A percentile compares a stretch with the other conserved stretches of the same genome.
Evolutionary conservation across 2,329 filamentous ascomycete species (phyloP).

Genomic region (Acephala macrosclerotiorum): DNA sequence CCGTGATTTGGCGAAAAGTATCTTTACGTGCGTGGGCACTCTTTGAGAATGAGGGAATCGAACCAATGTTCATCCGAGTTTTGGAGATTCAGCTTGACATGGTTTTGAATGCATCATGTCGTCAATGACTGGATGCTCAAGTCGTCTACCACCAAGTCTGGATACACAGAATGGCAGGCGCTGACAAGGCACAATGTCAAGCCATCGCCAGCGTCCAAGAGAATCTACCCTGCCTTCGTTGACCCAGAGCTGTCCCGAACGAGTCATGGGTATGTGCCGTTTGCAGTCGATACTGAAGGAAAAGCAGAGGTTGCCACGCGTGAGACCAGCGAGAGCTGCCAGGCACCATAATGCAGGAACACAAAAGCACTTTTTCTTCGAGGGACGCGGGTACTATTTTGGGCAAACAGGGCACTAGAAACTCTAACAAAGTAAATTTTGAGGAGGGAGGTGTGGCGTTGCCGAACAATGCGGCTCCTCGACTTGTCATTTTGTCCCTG

Average conservation of each 20-base stretch:
- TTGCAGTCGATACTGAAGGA: background rate
- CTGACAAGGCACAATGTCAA: background rate
- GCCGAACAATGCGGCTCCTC: slow-evolving; percentile 24
- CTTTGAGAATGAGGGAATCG: background rate
- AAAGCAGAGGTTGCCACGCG: slow-evolving; percentile 13
- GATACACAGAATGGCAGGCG: background rate
- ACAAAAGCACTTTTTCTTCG: background rate
- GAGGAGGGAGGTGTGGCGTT: slow-evolving; percentile 15
- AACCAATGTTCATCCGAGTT: background rate
- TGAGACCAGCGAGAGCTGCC: background rate
- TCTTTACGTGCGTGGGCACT: background rate
- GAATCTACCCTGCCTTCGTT: background rate
- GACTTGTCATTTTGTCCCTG: slow-evolving; percentile 19
- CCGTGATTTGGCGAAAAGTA: background rate
- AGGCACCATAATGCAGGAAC: background rate
- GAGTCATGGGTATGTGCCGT: slow-evolving; percentile 6
- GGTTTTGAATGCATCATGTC: background rate
- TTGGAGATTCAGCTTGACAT: background rate
- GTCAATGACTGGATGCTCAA: background rate
- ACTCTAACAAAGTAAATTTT: slow-evolving; percentile 12
- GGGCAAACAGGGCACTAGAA: slow-evolving; percentile 5
- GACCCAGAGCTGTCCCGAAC: slow-evolving; percentile 1
- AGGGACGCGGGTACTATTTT: slow-evolving; percentile 4
- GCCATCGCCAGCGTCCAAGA: background rate
- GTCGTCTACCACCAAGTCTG: background rate